Conservation (phyloP, 805 yeast species). For the Candida awuae region DNA sequence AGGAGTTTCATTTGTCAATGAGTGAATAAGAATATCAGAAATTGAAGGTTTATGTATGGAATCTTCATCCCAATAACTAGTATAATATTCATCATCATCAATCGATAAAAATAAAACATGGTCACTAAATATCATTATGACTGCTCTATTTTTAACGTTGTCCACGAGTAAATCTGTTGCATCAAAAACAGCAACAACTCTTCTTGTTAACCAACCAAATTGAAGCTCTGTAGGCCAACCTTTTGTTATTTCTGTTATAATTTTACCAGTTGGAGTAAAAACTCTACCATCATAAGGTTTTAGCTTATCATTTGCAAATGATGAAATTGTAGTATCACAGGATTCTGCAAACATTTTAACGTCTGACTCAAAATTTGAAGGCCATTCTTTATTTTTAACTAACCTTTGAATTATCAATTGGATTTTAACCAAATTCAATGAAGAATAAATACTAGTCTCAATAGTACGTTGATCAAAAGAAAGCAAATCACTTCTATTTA, state of each 20-base stretch:
- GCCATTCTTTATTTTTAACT: constrained; percentile 41
- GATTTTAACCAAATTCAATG: constrained; percentile 62
- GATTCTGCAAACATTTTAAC: constrained; percentile 40
- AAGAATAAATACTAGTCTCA: constrained; percentile 56
- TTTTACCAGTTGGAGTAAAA: constrained; percentile 86
- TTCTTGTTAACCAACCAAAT: constrained; percentile 79
- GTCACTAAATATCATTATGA: constrained; percentile 77
- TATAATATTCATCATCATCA: constrained; percentile 35
- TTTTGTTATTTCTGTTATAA: constrained; percentile 73
- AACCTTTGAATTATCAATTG: constrained; percentile 63
- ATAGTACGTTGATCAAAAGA: constrained; percentile 43
- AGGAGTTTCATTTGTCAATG: constrained; percentile 79
- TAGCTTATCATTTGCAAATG: constrained; percentile 59
- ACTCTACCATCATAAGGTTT: constrained; percentile 54
- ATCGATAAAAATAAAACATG: constrained; percentile 58
- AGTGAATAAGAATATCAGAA: constrained; percentile 82
- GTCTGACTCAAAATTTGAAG: constrained; percentile 20
- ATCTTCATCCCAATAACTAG: constrained; percentile 13
- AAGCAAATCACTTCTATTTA: constrained; percentile 21
- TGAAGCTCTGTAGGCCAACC: constrained; percentile 86
- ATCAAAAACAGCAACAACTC: constrained; percentile 71
- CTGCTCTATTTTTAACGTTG: constrained; percentile 34
- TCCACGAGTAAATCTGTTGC: constrained; percentile 21
- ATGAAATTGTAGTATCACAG: constrained; percentile 61
- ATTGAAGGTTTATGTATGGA: constrained; percentile 44